These are phyloP conservation scores for Umbelopsis sp. DNA, from an alignment of 192 early-diverging fungal genomes.

Conservation along the genomic window DNA sequence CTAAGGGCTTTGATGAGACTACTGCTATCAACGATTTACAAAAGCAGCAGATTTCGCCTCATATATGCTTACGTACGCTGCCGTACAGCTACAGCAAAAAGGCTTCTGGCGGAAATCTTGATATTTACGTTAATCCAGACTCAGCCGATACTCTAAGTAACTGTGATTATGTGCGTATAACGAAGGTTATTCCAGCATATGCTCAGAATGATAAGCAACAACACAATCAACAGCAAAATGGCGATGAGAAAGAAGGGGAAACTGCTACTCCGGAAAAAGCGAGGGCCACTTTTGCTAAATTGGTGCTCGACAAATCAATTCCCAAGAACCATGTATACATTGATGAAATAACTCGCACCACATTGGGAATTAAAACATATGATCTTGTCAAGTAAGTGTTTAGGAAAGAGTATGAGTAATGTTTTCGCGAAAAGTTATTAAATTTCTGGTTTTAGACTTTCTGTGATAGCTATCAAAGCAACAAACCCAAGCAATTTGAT, in stretches of 20 bases:
- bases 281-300: slow-evolving; percentile 39
- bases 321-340: slow-evolving; percentile 50
- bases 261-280: slow-evolving; percentile 26
- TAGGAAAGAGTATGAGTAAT: not conserved
- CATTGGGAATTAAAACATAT: slow-evolving; percentile 50
- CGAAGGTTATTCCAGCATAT: slow-evolving; percentile 48
- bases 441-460: slow-evolving; percentile 23
- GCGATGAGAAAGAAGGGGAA: slow-evolving; percentile 42
- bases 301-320: slow-evolving; percentile 35
- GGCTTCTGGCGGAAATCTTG: slow-evolving; percentile 28
- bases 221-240: slow-evolving; percentile 5
- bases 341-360: slow-evolving; percentile 41
- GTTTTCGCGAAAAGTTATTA: not conserved
- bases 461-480: slow-evolving; percentile 4
- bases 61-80: slow-evolving; percentile 36
- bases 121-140: slow-evolving; percentile 47
- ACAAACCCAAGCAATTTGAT: slow-evolving; percentile 10
- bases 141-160: slow-evolving; percentile 33
- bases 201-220: slow-evolving; percentile 29
- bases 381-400: slow-evolving; percentile 50
- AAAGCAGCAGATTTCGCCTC: slow-evolving; percentile 30
- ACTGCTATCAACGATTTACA: slow-evolving; percentile 41
- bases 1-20: slow-evolving; percentile 29
- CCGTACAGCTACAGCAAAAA: not conserved
- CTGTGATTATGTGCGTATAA: slow-evolving; percentile 36